Evolutionary conservation across 2,329 filamentous ascomycete genomes (phyloP).

Genomic region (Cladophialophora exuberans): DNA sequence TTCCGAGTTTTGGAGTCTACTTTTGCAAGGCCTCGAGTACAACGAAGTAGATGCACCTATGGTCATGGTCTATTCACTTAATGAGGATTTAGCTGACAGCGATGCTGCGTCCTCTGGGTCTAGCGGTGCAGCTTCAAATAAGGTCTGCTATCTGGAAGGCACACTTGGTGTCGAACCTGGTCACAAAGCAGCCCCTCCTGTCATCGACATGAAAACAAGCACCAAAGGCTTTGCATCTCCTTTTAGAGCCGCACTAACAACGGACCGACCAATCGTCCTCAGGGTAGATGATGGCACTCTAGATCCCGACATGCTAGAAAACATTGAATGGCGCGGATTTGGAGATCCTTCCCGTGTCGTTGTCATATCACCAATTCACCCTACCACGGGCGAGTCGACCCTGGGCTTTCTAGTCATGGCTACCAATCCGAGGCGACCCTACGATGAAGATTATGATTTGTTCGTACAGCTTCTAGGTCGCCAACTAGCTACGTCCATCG

Average conservation of each 20-base stretch:
- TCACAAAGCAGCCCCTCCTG: constrained; percentile 63
- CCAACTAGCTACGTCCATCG: constrained; percentile 77
- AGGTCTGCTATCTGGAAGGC: constrained; percentile 71
- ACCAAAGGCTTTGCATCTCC: constrained; percentile 75
- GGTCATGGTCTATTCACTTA: constrained; percentile 74
- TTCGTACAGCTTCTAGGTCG: constrained; percentile 75
- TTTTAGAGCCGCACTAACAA: constrained; percentile 74
- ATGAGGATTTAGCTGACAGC: constrained; percentile 67
- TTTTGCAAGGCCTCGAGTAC: constrained; percentile 69
- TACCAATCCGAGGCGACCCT: constrained; percentile 75
- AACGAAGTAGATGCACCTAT: constrained; percentile 79
- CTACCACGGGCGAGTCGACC: constrained; percentile 72
- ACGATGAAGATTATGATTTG: constrained; percentile 77
- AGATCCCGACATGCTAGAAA: constrained; percentile 65
- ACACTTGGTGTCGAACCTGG: constrained; percentile 68
- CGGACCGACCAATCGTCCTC: constrained; percentile 67
- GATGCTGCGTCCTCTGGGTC: constrained; percentile 74
- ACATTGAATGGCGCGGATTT: constrained; percentile 71
- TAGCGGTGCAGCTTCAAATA: constrained; percentile 63
- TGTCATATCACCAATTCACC: constrained; percentile 77
- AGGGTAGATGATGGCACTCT: constrained; percentile 69
- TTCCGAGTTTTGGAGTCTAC: constrained; percentile 72
- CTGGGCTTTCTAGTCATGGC: constrained; percentile 80
- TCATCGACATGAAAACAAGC: constrained; percentile 70
- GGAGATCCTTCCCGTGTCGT: constrained; percentile 70